Evolutionary conservation across 2,329 filamentous ascomycete species (phyloP).

Genomic region (Microcera coccophila): DNA sequence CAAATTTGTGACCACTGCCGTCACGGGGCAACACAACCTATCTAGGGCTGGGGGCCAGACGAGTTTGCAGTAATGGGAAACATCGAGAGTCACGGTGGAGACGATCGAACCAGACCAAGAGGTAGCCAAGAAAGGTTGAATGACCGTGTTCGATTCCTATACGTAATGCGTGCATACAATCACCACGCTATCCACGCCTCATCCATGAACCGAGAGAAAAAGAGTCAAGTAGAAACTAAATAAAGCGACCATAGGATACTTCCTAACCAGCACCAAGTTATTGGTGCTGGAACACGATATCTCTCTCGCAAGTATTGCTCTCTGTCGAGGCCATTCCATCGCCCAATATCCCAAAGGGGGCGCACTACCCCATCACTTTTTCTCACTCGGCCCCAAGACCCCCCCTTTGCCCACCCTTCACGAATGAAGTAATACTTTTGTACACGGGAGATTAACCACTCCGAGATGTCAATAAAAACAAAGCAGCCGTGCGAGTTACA

Average conservation of each 20-base stretch:
- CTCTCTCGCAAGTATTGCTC: slow-evolving; percentile 1
- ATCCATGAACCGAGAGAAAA: slow-evolving; percentile 18
- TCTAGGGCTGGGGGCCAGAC: too few relatives aligned
- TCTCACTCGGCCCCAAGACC: slow-evolving; percentile 10
- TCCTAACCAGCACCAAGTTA: slow-evolving; percentile 19
- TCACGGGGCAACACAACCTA: too few relatives aligned
- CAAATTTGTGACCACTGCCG: too few relatives aligned
- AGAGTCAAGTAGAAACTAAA: slow-evolving; percentile 28
- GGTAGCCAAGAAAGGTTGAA: slow-evolving; percentile 1
- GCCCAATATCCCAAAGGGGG: slow-evolving; percentile 20
- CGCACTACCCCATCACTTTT: slow-evolving; percentile 18
- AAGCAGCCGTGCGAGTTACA: slow-evolving; percentile 22
- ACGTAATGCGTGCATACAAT: slow-evolving; percentile 31
- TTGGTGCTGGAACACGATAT: slow-evolving; percentile 5
- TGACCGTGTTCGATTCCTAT: slow-evolving; percentile 29
- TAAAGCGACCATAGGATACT: slow-evolving; percentile 29
- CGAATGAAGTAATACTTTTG: slow-evolving; percentile 12
- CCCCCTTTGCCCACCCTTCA: slow-evolving; percentile 1
- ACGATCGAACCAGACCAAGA: background rate
- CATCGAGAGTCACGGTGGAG: too few relatives aligned
- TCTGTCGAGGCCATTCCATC: background rate
- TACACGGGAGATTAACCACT: slow-evolving; percentile 23
- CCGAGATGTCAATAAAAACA: slow-evolving; percentile 16
- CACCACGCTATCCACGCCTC: slow-evolving; percentile 18
- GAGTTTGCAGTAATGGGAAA: too few relatives aligned